phyloP scores from a whole-genome alignment of 768 basidiomycete genomes.

The Imleria badia region DNA sequence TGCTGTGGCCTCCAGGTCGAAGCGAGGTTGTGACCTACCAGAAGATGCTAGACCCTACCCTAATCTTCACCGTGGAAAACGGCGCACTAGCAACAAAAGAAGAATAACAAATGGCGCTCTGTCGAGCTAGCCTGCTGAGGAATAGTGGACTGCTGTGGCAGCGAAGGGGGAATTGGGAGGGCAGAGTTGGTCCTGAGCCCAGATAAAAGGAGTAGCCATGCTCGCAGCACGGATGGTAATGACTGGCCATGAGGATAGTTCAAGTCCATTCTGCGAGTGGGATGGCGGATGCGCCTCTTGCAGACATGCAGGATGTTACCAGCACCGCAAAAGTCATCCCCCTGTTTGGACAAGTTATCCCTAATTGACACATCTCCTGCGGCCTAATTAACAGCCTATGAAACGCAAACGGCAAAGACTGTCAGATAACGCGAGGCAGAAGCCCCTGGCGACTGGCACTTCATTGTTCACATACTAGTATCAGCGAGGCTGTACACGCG shows the following conservation, averaged over 20 bases:
- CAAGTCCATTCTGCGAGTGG: constrained; percentile 15
- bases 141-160: background rate
- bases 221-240: constrained; percentile 25
- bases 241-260: constrained; percentile 28
- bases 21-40: constrained; percentile 20
- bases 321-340: constrained; percentile 26
- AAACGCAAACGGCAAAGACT: constrained; percentile 27
- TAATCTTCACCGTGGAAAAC: constrained; percentile 33
- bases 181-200: constrained; percentile 1
- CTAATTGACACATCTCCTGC: constrained; percentile 28
- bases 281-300: constrained; percentile 22
- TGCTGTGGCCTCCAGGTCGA: constrained; percentile 16
- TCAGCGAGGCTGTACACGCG: constrained; percentile 26
- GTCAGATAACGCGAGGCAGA: constrained; percentile 24
- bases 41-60: constrained; percentile 10
- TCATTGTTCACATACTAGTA: constrained; percentile 24
- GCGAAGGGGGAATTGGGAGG: constrained; percentile 10
- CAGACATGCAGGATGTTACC: constrained; percentile 20
- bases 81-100: constrained; percentile 11
- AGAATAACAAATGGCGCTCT: constrained; percentile 7
- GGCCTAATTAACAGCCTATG: constrained; percentile 32
- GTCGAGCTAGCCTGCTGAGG: constrained; percentile 1
- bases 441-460: constrained; percentile 23
- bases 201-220: constrained; percentile 32
- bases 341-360: constrained; percentile 29